These are phyloP conservation scores for Wickerhamiella azymoides DNA, from an alignment of 805 yeast genomes.

Conservation along the genomic window DNA sequence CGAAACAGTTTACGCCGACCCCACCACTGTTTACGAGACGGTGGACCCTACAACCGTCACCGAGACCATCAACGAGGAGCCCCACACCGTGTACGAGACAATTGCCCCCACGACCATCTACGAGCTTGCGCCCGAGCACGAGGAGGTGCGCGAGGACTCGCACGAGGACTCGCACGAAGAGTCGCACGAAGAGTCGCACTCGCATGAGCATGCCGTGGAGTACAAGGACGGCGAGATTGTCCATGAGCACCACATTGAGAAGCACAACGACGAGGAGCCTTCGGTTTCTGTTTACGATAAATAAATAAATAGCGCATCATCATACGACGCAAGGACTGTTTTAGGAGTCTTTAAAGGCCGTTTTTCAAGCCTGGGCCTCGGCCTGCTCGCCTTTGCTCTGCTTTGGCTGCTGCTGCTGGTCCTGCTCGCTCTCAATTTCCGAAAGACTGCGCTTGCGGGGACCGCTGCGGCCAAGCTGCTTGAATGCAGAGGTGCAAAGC, in stretches of 20 bases:
- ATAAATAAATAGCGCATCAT: background rate
- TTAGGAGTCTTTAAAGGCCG: no score
- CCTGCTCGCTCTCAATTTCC: background rate
- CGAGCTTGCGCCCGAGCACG: background rate
- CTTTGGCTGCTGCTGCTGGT: background rate
- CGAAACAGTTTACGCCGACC: background rate
- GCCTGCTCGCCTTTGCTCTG: background rate
- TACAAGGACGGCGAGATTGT: background rate
- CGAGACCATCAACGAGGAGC: background rate
- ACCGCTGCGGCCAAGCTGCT: background rate
- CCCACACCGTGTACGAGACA: background rate
- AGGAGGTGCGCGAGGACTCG: background rate
- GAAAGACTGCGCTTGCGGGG: background rate
- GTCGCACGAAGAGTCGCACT: background rate
- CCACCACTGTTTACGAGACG: background rate
- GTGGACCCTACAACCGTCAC: background rate
- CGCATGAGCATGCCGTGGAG: background rate
- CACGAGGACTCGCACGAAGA: background rate
- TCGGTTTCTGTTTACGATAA: background rate
- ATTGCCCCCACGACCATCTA: background rate
- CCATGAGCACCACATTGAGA: background rate
- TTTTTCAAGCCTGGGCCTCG: slow-evolving; percentile 17
- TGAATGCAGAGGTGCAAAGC: background rate
- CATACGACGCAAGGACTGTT: no score
- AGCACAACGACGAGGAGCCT: background rate